A percentile compares a stretch with the other conserved stretches of the same genome.
These are phyloP conservation scores for Saturnispora dispora DNA, from an alignment of 805 yeast genomes.

Conservation along the genomic window DNA sequence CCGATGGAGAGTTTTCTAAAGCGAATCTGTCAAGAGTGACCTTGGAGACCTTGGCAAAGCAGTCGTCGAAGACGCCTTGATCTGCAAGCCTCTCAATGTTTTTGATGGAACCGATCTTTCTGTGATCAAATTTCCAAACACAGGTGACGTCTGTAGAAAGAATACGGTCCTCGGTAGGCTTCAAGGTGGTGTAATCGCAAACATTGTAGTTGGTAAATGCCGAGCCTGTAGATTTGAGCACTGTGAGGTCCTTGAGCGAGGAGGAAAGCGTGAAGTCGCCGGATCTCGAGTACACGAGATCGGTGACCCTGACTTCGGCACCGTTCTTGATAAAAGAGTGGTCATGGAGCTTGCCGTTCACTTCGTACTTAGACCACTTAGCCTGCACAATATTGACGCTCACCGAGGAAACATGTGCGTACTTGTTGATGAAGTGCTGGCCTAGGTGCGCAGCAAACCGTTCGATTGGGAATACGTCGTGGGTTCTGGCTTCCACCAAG, in stretches of 20 bases:
- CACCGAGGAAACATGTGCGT: constrained; percentile 66
- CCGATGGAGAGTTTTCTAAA: constrained; percentile 81
- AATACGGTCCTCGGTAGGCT: constrained; percentile 77
- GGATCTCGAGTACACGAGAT: constrained; percentile 40
- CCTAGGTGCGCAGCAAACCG: constrained; percentile 80
- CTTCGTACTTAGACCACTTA: constrained; percentile 69
- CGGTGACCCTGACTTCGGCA: constrained; percentile 63
- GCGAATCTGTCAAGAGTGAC: constrained; percentile 75
- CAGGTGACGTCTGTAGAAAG: constrained; percentile 81
- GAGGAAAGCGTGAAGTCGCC: constrained; percentile 55
- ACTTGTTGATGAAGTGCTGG: constrained; percentile 68
- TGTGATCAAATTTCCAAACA: constrained; percentile 54
- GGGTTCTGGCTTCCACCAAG: constrained; percentile 70
- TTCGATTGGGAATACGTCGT: constrained; percentile 87
- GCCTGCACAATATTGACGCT: constrained; percentile 60
- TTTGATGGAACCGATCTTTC: constrained; percentile 40
- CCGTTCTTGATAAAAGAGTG: constrained; percentile 86
- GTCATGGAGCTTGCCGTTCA: constrained; percentile 65
- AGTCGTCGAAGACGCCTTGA: constrained; percentile 53
- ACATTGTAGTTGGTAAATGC: constrained; percentile 82
- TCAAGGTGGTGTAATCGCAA: constrained; percentile 83
- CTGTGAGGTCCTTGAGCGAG: constrained; percentile 69
- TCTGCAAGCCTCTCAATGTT: constrained; percentile 44
- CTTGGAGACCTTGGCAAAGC: constrained; percentile 53
- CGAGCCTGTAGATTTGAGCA: constrained; percentile 84